Base-by-base conservation (phyloP, 371 early-diverging fungal species). In the Conidiobolus incongruus region DNA sequence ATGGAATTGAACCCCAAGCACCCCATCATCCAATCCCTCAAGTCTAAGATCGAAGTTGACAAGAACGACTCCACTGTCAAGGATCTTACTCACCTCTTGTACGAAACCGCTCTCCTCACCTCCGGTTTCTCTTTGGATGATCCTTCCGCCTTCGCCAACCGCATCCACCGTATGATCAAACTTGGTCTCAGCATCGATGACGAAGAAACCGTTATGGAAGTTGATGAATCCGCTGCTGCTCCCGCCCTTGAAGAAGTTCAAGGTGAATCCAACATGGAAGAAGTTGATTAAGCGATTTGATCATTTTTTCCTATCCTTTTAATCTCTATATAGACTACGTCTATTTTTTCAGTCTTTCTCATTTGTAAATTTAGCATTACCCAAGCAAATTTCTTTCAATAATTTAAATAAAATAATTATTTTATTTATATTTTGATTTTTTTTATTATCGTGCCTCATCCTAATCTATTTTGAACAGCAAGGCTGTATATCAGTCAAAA, bases 161-260 rank as follows among this genome's bases (percentile, higher is more conserved):
- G 95, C 63, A 91, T 97, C 65, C 86, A 91, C 78, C 79, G 91
- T 62, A 94, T 94, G 92, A 78, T 95, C 63, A 84, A 89, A 68
- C 81, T 94, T 33, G 94, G 95, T 62, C 81, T 97, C 30, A 69
- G 73, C 61, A 79, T 94, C 49, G 88, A 90, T 58, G 92, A 88
- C 49, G 65, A 61, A 1, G 61, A 53, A 24, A 26, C 32, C n/a
- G 48, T 31, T n/a, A 70, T 63, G 35, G 76, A 62, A 51, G 63
- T 53, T 40, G 41, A 63, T 22, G 32, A 54, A 13, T 57, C 58
- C 45, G 75, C 73, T 33, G 85, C 81, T 51, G 64, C 76, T 45
- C 83, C 85, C 33, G 70, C 73, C 10, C 65, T 75, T 35, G 81
- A 80, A 60, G 82, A 80, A 52, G 71, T 61, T 44, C 20, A 11